phyloP scores from a whole-genome alignment of 768 basidiomycete species.

The Chalciporus piperatus region DNA sequence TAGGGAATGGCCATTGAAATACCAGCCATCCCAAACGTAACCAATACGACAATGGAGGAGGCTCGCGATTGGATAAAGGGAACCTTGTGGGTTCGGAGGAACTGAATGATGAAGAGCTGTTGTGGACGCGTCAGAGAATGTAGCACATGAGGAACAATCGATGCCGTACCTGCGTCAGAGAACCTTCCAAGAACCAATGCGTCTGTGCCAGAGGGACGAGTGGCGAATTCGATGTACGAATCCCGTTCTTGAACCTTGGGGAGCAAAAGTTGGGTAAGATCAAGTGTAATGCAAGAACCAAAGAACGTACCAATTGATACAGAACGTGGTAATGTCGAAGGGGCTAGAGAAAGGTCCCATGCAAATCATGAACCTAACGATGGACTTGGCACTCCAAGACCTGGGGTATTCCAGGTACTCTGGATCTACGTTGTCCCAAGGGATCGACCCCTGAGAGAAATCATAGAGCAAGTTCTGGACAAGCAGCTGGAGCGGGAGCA shows the following conservation, averaged over 20 bases:
- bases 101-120: slow-evolving; percentile 33
- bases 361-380: slow-evolving; percentile 35
- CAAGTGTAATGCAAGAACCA: neutral
- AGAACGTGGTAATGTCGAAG: slow-evolving; percentile 32
- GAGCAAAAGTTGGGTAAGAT: neutral
- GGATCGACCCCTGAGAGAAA: slow-evolving; percentile 36
- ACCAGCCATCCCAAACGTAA: slow-evolving; percentile 32
- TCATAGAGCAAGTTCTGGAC: slow-evolving; percentile 35
- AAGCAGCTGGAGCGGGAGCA: slow-evolving; percentile 33
- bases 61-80: slow-evolving; percentile 33
- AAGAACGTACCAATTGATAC: slow-evolving; percentile 30
- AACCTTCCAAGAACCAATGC: slow-evolving; percentile 36
- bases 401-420: slow-evolving; percentile 33
- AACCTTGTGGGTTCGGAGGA: slow-evolving; percentile 30
- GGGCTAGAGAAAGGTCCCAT: slow-evolving; percentile 36
- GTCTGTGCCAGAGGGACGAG: slow-evolving; percentile 34
- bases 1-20: slow-evolving; percentile 33
- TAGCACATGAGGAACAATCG: neutral
- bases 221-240: slow-evolving; percentile 25
- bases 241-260: slow-evolving; percentile 32
- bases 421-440: slow-evolving; percentile 40
- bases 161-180: slow-evolving; percentile 33
- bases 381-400: slow-evolving; percentile 33
- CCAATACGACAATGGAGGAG: slow-evolving; percentile 23
- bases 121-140: neutral